A percentile compares a stretch with the other conserved stretches of the same genome.
phyloP scores from a whole-genome alignment of 768 basidiomycete species.

The Boletus rubropictus region DNA sequence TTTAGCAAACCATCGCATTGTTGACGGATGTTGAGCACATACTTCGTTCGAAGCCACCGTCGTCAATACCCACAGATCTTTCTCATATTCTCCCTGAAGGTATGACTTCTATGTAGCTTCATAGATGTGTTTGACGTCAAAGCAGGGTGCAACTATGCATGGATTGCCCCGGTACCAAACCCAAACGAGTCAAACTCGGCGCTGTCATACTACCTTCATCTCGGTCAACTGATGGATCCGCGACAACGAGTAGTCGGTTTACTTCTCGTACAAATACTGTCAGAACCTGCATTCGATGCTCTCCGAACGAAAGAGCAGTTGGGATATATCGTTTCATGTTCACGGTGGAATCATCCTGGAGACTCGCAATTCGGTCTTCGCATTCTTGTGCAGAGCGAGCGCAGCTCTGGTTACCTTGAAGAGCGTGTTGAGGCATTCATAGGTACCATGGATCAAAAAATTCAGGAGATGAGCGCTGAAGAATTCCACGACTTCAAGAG shows the following conservation, averaged over 20 bases:
- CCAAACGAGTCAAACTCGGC: conserved; percentile 82
- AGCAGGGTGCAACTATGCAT: conserved; percentile 65
- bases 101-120: conserved; percentile 25
- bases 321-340: conserved; percentile 81
- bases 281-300: conserved; percentile 88
- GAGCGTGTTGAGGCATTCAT: conserved; percentile 86
- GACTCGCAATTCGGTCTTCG: conserved; percentile 69
- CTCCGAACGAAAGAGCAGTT: conserved; percentile 93
- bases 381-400: conserved; percentile 86
- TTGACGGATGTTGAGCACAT: conserved; percentile 66
- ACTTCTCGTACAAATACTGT: conserved; percentile 76
- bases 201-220: conserved; percentile 78
- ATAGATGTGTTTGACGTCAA: conserved; percentile 10
- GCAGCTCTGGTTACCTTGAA: conserved; percentile 73
- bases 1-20: conserved; percentile 71
- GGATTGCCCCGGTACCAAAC: conserved; percentile 66
- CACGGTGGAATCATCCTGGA: conserved; percentile 52
- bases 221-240: conserved; percentile 64
- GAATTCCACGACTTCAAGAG: conserved; percentile 76
- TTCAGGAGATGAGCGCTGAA: conserved; percentile 63
- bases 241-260: conserved; percentile 58
- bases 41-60: conserved; percentile 49
- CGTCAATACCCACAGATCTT: conserved; percentile 33
- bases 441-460: conserved; percentile 56
- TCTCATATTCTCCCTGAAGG: conserved; percentile 68